Conservation (phyloP, 1,139 yeast species). For the Hyphopichia fennica region DNA sequence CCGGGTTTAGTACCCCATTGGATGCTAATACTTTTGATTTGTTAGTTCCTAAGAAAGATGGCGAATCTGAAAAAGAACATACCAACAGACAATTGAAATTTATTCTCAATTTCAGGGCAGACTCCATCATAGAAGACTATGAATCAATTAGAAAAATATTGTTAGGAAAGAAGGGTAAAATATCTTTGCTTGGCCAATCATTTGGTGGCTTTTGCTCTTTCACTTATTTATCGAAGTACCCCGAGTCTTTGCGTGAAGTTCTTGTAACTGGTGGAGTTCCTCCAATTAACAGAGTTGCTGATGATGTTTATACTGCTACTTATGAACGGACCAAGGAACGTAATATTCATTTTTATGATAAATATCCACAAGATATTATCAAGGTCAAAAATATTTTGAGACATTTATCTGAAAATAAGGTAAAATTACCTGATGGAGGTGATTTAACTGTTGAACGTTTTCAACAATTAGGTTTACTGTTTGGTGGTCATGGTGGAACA, state of each 20-base stretch:
- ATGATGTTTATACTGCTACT: constrained; percentile 51
- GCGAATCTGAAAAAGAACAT: constrained; percentile 16
- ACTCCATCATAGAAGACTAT: constrained; percentile 50
- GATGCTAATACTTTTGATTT: constrained; percentile 29
- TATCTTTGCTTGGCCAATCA: constrained; percentile 58
- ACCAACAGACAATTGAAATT: constrained; percentile 32
- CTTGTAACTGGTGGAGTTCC: constrained; percentile 60
- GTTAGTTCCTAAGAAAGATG: constrained; percentile 15
- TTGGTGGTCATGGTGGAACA: constrained; percentile 54
- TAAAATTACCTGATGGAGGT: constrained; percentile 52
- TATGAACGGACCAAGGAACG: constrained; percentile 47
- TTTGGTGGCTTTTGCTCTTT: constrained; percentile 57
- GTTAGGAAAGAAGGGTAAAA: constrained; percentile 30
- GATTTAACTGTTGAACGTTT: constrained; percentile 48
- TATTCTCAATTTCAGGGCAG: constrained; percentile 50
- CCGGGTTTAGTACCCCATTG: constrained; percentile 51
- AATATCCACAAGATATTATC: constrained; percentile 46
- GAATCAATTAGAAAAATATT: constrained; percentile 43
- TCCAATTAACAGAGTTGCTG: constrained; percentile 43
- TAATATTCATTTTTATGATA: constrained; percentile 46
- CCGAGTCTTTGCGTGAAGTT: constrained; percentile 38
- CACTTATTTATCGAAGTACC: constrained; percentile 49
- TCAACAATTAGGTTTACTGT: constrained; percentile 50
- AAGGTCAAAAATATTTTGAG: constrained; percentile 38
- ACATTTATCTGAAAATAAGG: constrained; percentile 28